Conservation (phyloP, 345 rosid genomes). For the Melaleuca alternifolia region DNA sequence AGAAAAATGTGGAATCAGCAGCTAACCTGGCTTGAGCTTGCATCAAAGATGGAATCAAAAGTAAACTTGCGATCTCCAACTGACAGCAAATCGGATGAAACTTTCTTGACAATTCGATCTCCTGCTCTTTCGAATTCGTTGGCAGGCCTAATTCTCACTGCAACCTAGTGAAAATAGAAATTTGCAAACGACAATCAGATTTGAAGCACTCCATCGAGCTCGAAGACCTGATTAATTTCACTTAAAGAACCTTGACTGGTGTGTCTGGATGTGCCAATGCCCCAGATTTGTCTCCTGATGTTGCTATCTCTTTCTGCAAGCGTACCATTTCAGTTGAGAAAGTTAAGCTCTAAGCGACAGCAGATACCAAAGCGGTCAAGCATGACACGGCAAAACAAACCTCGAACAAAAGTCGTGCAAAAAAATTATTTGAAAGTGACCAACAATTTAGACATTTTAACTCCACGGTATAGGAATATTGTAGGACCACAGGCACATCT, state of each 20-base stretch:
- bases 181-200: background rate
- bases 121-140: slow-evolving; percentile 28
- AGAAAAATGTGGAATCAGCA: background rate
- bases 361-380: background rate
- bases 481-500: background rate
- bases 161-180: slow-evolving; percentile 32
- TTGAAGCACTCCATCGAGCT: slow-evolving; percentile 1
- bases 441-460: background rate
- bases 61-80: slow-evolving; percentile 54
- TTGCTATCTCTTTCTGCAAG: slow-evolving; percentile 19
- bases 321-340: background rate
- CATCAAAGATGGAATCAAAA: slow-evolving; percentile 77
- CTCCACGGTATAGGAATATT: background rate
- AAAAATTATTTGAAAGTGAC: background rate
- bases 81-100: slow-evolving; percentile 45
- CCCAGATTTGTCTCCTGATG: slow-evolving; percentile 13
- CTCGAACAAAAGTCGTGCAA: background rate
- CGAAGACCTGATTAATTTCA: background rate
- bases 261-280: slow-evolving; percentile 33
- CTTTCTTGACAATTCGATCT: slow-evolving; percentile 33
- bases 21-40: slow-evolving; percentile 67
- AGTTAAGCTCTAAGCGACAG: background rate
- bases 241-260: slow-evolving; percentile 55
- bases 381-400: background rate
- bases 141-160: slow-evolving; percentile 64